A percentile compares a stretch with the other conserved stretches of the same genome.
phyloP scores from a whole-genome alignment of 1,139 yeast genomes.

The Yamadazyma jaroonii region DNA sequence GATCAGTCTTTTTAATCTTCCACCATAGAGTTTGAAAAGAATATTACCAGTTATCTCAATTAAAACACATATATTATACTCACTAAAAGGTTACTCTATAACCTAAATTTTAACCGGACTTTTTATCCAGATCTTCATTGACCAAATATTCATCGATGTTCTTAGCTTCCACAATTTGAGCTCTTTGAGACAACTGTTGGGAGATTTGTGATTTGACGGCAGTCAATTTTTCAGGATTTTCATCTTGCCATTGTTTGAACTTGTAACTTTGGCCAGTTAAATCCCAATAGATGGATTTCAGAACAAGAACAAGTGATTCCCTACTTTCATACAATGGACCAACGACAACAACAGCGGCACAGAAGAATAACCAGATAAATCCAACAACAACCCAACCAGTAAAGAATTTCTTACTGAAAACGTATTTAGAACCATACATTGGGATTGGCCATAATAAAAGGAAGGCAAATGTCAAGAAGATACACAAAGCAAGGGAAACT shows the following conservation, averaged over 20 bases:
- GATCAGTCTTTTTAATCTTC: too few species aligned
- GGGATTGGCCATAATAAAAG: slow-evolving; percentile 85
- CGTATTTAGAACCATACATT: slow-evolving; percentile 72
- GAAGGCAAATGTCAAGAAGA: slow-evolving; percentile 55
- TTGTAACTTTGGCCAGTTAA: slow-evolving; percentile 69
- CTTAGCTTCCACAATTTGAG: slow-evolving; percentile 29
- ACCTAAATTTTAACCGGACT: slow-evolving; percentile 8
- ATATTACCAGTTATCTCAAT: too few species aligned
- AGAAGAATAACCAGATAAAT: slow-evolving; percentile 66
- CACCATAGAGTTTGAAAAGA: too few species aligned
- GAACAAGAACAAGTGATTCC: slow-evolving; percentile 55
- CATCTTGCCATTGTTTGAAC: slow-evolving; percentile 68
- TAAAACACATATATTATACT: not conserved
- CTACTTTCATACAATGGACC: slow-evolving; percentile 71
- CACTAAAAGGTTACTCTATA: not conserved
- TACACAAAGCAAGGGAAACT: slow-evolving; percentile 54
- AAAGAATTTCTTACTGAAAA: slow-evolving; percentile 69
- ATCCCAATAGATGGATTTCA: slow-evolving; percentile 85
- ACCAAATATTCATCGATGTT: slow-evolving; percentile 19
- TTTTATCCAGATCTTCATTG: slow-evolving; percentile 13
- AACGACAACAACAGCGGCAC: slow-evolving; percentile 53
- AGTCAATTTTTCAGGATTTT: slow-evolving; percentile 67
- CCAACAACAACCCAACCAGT: slow-evolving; percentile 82
- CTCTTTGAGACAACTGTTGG: slow-evolving; percentile 30
- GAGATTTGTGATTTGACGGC: slow-evolving; percentile 60